Conservation (phyloP, 768 basidiomycete genomes). For the Panaeolus cyanescens region DNA sequence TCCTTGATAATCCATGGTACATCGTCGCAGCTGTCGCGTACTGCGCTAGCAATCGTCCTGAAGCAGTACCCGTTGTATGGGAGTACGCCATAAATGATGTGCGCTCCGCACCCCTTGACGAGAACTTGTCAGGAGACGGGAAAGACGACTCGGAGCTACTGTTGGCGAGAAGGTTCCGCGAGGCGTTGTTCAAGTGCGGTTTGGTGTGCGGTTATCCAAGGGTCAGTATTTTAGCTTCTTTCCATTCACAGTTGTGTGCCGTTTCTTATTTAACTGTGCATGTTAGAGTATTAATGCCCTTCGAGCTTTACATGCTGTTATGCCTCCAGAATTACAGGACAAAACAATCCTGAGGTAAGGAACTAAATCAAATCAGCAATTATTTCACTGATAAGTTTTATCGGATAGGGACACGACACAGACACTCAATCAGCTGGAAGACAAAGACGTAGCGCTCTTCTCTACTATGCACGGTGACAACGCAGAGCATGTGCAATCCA, state of each 20-base stretch:
- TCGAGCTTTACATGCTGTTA: conserved; percentile 48
- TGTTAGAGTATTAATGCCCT: conserved; percentile 60
- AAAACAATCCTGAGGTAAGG: conserved; percentile 48
- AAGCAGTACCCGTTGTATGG: conserved; percentile 59
- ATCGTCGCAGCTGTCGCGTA: conserved; percentile 59
- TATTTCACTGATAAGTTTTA: not conserved
- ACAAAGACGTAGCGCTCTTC: conserved; percentile 46
- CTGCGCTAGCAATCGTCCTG: conserved; percentile 58
- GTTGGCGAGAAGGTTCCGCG: conserved; percentile 58
- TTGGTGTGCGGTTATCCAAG: conserved; percentile 58
- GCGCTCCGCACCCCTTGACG: conserved; percentile 20
- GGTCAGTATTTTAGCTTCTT: conserved; percentile 31
- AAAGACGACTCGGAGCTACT: conserved; percentile 36
- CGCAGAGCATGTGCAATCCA: conserved; percentile 43
- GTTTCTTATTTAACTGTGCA: not conserved
- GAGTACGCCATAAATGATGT: conserved; percentile 49
- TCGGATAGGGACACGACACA: conserved; percentile 46
- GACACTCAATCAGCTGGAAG: conserved; percentile 40
- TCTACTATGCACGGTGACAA: conserved; percentile 57
- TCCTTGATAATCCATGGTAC: conserved; percentile 53
- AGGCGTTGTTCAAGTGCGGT: conserved; percentile 64
- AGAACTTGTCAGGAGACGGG: conserved; percentile 6
- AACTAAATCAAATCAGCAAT: not conserved
- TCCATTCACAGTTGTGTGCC: too few relatives aligned
- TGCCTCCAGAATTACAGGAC: conserved; percentile 54